phyloP scores from a whole-genome alignment of 495 filamentous ascomycete genomes.

The Chaetomium fimeti region DNA sequence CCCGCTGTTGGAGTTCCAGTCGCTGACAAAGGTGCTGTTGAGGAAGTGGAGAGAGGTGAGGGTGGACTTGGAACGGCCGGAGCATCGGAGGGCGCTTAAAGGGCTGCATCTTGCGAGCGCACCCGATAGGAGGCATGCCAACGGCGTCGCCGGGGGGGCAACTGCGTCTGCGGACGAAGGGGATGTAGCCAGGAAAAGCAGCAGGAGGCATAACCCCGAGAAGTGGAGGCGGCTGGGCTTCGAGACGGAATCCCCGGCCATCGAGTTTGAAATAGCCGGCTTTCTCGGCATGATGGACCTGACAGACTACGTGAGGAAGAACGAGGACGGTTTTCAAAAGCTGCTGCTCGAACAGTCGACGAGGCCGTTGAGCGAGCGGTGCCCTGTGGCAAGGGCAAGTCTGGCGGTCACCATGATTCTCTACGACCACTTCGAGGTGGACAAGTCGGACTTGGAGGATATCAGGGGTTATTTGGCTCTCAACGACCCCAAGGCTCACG shows the following conservation, averaged over 20 bases:
- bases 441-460: slow-evolving; percentile 81
- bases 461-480: slow-evolving; percentile 70
- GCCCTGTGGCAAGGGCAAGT: slow-evolving; percentile 84
- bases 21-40: slow-evolving; percentile 83
- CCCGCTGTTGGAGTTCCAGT: slow-evolving; percentile 92
- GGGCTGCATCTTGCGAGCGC: slow-evolving; percentile 80
- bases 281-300: slow-evolving; percentile 98
- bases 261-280: slow-evolving; percentile 81
- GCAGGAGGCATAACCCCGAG: slow-evolving; percentile 75
- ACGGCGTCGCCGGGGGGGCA: slow-evolving; percentile 32
- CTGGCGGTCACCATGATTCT: slow-evolving; percentile 83
- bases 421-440: slow-evolving; percentile 94
- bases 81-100: slow-evolving; percentile 85
- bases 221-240: slow-evolving; percentile 95
- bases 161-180: slow-evolving; percentile 23
- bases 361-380: slow-evolving; percentile 66
- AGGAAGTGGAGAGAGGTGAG: slow-evolving; percentile 85
- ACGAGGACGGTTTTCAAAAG: slow-evolving; percentile 90
- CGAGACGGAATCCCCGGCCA: slow-evolving; percentile 78
- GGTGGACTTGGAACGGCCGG: slow-evolving; percentile 80
- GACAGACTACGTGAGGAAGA: slow-evolving; percentile 85
- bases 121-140: slow-evolving; percentile 53
- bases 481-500: slow-evolving; percentile 75
- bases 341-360: slow-evolving; percentile 85
- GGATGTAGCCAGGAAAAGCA: slow-evolving; percentile 49